Base-by-base conservation (phyloP, 129 eudicot species). In the Flaveria bidentis region DNA sequence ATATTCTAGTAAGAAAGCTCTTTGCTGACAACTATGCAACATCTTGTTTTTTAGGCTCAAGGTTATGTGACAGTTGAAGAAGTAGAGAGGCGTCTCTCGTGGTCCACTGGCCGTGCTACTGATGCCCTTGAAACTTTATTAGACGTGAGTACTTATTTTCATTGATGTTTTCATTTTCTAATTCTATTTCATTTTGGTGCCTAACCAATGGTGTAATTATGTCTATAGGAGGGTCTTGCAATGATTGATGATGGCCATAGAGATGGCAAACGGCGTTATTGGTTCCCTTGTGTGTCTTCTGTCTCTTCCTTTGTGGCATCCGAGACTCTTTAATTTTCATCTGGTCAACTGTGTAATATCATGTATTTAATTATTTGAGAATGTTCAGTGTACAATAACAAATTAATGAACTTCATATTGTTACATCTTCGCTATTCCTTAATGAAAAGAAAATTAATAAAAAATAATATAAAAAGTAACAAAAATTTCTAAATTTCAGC, bases 231-330 rank as follows among this genome's bases (percentile, higher is more conserved):
- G 82, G 98, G 98, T 20, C 98, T 94, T 77, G 96, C 98, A 15
- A 94, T 93, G 98, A 87, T 91, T 36, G 97, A 94, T 81, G 96
- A 94, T 83, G 98, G 97, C 5, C 96, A 94, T 52, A 82, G 71
- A 80, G 96, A 94, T 77, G 88, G 97, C 16, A 89, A 77, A 51
- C 91, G 97, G 1, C 83, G 92, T 39, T 91, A 94, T 65, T 94
- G 96, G 97, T 93, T 94, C 83, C 98, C 98, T 14, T 91, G 98
- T 49, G 97, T 93, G 42, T 91, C 98, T 61, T 91, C 96, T 26
- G 78, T 94, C 76, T 88, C 98, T 71, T 89, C 98, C 33, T 87
- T 82, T 67, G 85, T 86, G 42, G 84, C 88, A 80, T 72, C 87
- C 42, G 97, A 90, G 42, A 73, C 87, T 18, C 71, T 75, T 46